Base-by-base conservation (phyloP, 345 rosid species). In the Reutealis trisperma region DNA sequence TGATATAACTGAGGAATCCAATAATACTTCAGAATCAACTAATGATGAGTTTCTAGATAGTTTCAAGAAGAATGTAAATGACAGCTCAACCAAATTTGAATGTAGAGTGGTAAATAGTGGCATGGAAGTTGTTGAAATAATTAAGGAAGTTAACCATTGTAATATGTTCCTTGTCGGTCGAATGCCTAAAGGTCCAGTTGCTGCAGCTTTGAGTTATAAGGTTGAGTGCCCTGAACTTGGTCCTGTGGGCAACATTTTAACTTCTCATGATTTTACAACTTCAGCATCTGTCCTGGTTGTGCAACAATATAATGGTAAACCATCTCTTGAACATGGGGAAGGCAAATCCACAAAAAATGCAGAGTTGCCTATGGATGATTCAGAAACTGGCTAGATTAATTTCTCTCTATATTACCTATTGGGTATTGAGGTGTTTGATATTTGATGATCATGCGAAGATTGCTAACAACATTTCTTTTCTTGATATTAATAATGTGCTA, bases 161-260 rank as follows among this genome's bases (percentile, higher is more conserved):
- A 80, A 80, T 41, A 61, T 80, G 61, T 58, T 73, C 44, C 44
- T 79, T 1, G 81, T 79, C 2, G 81, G 81, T 1, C 58, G 81
- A 49, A 51, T 16, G 44, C 80, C 80, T 11, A n/a, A 16, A 12
- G 71, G 80, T 11, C 72, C 72, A 18, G 79, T 85, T 2, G 85
- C 88, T 34, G 73, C 82, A 47, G 80, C 89, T n/a, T 61, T 88
- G 41, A 74, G 78, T 32, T 83, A 30, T 7, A 79, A 71, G 42
- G 81, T 60, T 12, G 92, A 88, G 47, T 89, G 87, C 37, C 83
- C 90, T 0, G 92, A 88, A 80, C 75, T 91, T 25, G 96, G 93
- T 32, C 88, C 90, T 1, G 78, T 87, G 0, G 93, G 93, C 2
- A 77, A 65, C 37, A 70, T 79, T 15, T 54, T 79, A 71, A 74